Base-by-base conservation (phyloP, 495 filamentous ascomycete genomes). In the Annulohypoxylon bovei region DNA sequence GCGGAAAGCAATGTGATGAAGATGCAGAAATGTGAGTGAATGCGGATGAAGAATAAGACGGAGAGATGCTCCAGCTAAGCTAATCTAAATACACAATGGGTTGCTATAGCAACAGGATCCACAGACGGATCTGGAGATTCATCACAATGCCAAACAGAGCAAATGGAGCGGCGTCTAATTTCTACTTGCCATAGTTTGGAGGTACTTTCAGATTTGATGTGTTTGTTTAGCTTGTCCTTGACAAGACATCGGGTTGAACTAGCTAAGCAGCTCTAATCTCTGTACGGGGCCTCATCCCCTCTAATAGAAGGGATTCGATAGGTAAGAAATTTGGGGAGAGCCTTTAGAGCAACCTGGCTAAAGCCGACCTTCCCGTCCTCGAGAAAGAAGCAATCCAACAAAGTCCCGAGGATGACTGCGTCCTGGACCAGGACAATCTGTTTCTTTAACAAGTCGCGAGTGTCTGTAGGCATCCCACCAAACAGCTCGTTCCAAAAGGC, bases 401-500 rank as follows among this genome's bases (percentile, higher is more conserved):
- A 53, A 22, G 73, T 78, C 35, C 59, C 75, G 42, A 76, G 71
- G 35, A 62, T 68, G 39, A 78, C 65, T 16, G 62, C 68, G 49
- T 70, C 64, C 56, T 76, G 71, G 58, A 78, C 69, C 35, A 63
- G 57, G 52, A 66, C 39, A 18, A 68, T 64, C 12, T 62, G 50
- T 16, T 62, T 56, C 47, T 72, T 16, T 49, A 72, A 14, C 4
- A 63, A 3, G 0, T 23, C 40, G 37, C 74, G 71, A 64, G 66
- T 62, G 39, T 70, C n/a, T 33, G 39, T 56, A 4, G 70, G 35
- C 60, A 70, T 65, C 20, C 54, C 70, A 56, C 65, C 33, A 22
- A 66, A 75, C 32, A 74, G 39, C 35, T 74, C 72, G 27, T 58
- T 39, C 70, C 72, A 77, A 55, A 78, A 75, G 12, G 44, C 75